Conservation (phyloP, 768 basidiomycete species). For the Mycena metata region DNA sequence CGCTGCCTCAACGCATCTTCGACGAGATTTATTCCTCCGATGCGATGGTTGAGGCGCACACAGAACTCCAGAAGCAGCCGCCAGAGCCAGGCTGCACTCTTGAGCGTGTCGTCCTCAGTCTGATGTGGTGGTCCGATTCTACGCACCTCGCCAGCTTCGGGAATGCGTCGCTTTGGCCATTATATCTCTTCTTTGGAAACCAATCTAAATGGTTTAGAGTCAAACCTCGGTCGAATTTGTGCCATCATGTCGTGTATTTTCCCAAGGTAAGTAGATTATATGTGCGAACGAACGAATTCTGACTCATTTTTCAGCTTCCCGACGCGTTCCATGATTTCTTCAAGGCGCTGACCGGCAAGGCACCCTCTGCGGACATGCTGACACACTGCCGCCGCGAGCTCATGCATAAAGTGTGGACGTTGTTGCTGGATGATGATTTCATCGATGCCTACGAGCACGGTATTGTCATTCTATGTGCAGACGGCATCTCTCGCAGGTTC, state of each 20-base stretch:
- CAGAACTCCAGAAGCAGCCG: constrained; percentile 4
- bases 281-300: background rate
- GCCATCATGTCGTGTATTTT: too few relatives aligned
- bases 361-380: constrained; percentile 3
- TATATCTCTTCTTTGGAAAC: constrained; percentile 33
- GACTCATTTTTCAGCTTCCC: background rate
- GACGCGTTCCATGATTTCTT: constrained; percentile 11
- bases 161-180: constrained; percentile 37
- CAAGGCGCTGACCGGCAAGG: background rate
- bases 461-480: constrained; percentile 1
- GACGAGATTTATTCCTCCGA: constrained; percentile 25
- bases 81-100: constrained; percentile 12
- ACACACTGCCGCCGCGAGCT: constrained; percentile 5
- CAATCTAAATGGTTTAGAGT: constrained; percentile 39
- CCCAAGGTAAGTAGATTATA: background rate
- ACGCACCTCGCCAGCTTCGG: constrained; percentile 13
- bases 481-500: constrained; percentile 12
- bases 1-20: constrained; percentile 10
- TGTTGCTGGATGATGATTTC: constrained; percentile 17
- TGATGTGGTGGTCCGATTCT: constrained; percentile 41
- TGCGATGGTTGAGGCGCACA: constrained; percentile 17
- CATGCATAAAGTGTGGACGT: background rate
- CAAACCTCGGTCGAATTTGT: too few relatives aligned
- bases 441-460: constrained; percentile 14
- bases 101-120: constrained; percentile 21